A percentile compares a stretch with the other conserved stretches of the same genome.
Evolutionary conservation across 192 early-diverging fungal genomes (phyloP).

Genomic region (Entomortierella lignicola): DNA sequence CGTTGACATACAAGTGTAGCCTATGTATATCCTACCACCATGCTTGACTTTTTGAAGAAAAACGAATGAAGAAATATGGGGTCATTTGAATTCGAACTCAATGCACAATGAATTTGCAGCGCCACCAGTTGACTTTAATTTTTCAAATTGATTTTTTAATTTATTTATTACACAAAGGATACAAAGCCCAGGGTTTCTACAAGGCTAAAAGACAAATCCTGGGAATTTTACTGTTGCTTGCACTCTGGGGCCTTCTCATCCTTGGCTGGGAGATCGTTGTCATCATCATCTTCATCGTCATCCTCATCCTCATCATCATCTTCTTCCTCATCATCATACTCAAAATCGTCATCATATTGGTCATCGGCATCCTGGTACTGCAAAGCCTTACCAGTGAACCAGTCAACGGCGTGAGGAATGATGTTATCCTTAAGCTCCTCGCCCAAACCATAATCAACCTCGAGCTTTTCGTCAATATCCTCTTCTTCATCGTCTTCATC

Average conservation of each 20-base stretch:
- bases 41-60: too few relatives aligned
- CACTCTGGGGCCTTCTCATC: slow-evolving; percentile 69
- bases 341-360: slow-evolving; percentile 69
- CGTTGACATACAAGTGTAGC: too few relatives aligned
- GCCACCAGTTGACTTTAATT: too few relatives aligned
- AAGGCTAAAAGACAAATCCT: not conserved
- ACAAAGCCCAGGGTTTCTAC: not conserved
- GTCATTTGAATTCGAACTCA: too few relatives aligned
- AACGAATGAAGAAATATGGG: too few relatives aligned
- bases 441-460: slow-evolving; percentile 96
- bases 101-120: too few relatives aligned
- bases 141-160: too few relatives aligned
- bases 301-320: slow-evolving; percentile 75
- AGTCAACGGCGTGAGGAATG: slow-evolving; percentile 95
- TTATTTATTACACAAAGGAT: too few relatives aligned
- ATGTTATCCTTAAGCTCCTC: slow-evolving; percentile 99
- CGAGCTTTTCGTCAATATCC: slow-evolving; percentile 82
- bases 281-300: slow-evolving; percentile 62
- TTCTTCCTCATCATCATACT: slow-evolving; percentile 62
- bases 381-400: slow-evolving; percentile 98
- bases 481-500: slow-evolving; percentile 78
- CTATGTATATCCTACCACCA: too few relatives aligned
- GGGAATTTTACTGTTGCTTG: slow-evolving; percentile 55
- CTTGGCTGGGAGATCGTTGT: slow-evolving; percentile 64
- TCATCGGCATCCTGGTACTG: slow-evolving; percentile 82